Evolutionary conservation across 2,329 filamentous ascomycete genomes (phyloP), one percentile per base, ranked within the genome.

Genomic region (Lasiodiplodia hormozganensis): DNA sequence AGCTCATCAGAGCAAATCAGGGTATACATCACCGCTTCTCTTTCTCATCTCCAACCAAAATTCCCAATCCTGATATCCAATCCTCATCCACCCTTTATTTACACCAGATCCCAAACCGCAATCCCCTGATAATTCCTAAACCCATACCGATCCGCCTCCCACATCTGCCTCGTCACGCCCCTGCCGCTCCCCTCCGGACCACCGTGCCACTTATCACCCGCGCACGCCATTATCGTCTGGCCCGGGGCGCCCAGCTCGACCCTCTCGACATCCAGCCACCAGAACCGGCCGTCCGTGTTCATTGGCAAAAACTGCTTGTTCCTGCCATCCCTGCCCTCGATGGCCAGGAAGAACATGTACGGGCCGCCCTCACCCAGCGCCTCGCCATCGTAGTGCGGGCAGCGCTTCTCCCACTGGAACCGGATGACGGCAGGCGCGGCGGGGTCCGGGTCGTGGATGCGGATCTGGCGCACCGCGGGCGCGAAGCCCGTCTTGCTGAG

Each of bases 331-430:
- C 89, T 56, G 12, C 78, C 78, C 2, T 75, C 84, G 34, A 93
- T 85, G 67, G 85, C 85, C 21, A 97, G 81, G 18, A 96, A 81
- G 74, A 95, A 88, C 54, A 94, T 82, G 68, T 89, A 92, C 54
- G 88, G 85, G 69, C 86, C 87, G 0, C 90, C 90, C 66, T 83
- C 80, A 0, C 91, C 92, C 71, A 92, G 85, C 70, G 85, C 86
- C 71, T 90, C 86, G n/a, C 90, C 84, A 53, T 89, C 89, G 92
- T 92, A 97, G 78, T 98, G 95, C 74, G 89, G 87, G 77, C 95
- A 98, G 12, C 90, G 75, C 69, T 92, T 91, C 65, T 87, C 87
- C 76, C 97, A 94, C 74, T 92, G 90, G 80, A 98, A 97, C 18
- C 92, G 88, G 34, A 96, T 85, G 49, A 76, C 74, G 3, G 76